These are phyloP conservation scores for Escovopsis sp. DNA, from an alignment of 2,329 filamentous ascomycete species.

Conservation along the genomic window DNA sequence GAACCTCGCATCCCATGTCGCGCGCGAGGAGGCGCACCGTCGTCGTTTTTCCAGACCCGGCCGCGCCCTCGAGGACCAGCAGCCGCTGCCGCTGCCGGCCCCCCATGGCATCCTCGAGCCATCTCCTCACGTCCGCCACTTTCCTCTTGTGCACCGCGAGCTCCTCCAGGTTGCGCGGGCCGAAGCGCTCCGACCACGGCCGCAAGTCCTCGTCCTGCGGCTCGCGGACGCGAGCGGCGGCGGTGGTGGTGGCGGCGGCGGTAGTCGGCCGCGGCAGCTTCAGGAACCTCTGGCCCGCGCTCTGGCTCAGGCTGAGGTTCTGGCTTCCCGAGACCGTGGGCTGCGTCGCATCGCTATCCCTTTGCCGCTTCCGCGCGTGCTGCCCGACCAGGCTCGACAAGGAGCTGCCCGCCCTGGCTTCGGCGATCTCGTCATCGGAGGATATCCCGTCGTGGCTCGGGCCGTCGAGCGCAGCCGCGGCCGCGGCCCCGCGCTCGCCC, in stretches of 20 bases:
- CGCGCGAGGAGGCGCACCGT: constrained; percentile 66
- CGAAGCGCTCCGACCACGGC: constrained; percentile 82
- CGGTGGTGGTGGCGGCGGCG: not conserved
- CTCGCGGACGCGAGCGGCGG: not conserved
- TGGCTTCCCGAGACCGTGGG: constrained; percentile 10
- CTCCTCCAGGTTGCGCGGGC: constrained; percentile 61
- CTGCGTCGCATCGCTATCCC: constrained; percentile 17
- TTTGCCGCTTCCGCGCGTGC: constrained; percentile 39
- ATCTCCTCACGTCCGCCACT: constrained; percentile 68
- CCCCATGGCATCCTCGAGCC: constrained; percentile 61
- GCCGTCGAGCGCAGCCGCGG: constrained; percentile 25
- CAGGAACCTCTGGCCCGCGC: constrained; percentile 37
- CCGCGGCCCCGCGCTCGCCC: too few species aligned
- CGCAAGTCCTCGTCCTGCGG: constrained; percentile 39
- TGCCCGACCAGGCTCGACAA: constrained; percentile 40
- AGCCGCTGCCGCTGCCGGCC: constrained; percentile 55
- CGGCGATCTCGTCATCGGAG: constrained; percentile 42
- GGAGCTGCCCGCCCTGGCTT: constrained; percentile 27
- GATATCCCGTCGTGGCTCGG: constrained; percentile 42
- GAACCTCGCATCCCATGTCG: constrained; percentile 59
- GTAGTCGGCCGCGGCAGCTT: constrained; percentile 23
- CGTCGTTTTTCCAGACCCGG: constrained; percentile 86
- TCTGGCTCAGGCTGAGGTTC: not conserved
- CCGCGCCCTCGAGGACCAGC: constrained; percentile 75
- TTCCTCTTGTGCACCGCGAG: constrained; percentile 92